Conservation (phyloP, 1,284 basidiomycete genomes). For the Cystobasidium sp. region DNA sequence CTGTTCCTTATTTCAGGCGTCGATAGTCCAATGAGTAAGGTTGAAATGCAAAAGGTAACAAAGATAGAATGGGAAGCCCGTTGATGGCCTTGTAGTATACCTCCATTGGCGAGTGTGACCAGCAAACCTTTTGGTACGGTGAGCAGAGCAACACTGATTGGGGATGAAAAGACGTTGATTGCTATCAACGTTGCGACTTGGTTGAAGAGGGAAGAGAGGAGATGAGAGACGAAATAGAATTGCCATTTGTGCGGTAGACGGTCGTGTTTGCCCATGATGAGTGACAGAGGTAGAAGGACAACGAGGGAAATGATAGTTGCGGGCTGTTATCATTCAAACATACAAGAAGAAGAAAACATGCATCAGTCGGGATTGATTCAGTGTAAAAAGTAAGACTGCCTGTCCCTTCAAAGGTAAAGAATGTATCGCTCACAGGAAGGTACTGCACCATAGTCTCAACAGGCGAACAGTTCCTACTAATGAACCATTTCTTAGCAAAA, state of each 20-base stretch:
- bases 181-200: conserved; percentile 17
- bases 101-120: conserved; percentile 24
- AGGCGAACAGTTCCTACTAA: conserved; percentile 15
- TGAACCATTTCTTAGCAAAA: conserved; percentile 25
- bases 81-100: conserved; percentile 16
- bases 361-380: not conserved
- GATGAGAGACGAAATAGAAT: conserved; percentile 16
- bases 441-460: conserved; percentile 1
- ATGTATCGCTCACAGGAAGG: conserved; percentile 8
- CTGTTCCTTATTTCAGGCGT: conserved; percentile 18
- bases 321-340: conserved; percentile 1
- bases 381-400: not conserved
- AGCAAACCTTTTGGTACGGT: conserved; percentile 27
- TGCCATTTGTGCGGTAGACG: not conserved
- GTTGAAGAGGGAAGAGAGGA: conserved; percentile 15
- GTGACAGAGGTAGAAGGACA: conserved; percentile 12
- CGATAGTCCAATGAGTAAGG: not conserved
- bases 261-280: not conserved
- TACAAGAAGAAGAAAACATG: not conserved
- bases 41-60: conserved; percentile 5
- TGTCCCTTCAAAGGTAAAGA: not conserved
- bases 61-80: conserved; percentile 11
- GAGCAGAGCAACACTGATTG: conserved; percentile 24
- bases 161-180: conserved; percentile 16
- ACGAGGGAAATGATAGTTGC: conserved; percentile 3